Base-by-base conservation (phyloP, 768 basidiomycete species). In the Suillus cothurnatus region DNA sequence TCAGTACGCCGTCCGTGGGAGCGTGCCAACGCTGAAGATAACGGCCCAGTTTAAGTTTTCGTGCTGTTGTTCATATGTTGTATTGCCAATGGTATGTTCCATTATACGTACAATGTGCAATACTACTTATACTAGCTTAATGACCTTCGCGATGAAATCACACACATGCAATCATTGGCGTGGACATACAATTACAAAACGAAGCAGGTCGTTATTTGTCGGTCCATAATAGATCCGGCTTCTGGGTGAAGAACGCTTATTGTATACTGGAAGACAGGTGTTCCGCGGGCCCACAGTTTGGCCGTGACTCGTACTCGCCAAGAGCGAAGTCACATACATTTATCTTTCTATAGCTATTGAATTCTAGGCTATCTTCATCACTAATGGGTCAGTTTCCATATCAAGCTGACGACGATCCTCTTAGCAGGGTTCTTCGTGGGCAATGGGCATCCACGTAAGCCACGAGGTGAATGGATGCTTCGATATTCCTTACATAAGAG, bases 371-470 rank as follows among this genome's bases (percentile, higher is more conserved):
- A 17, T 31, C 58, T 19, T 39, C 57, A 58, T 34, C 34, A 19
- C 7, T 28, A 19, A 38, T 28, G 38, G 26, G 38, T 41, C 26
- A 41, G 19, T 59, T 59, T 12, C 58, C 11, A 41, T 41, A 59
- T 41, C 12, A 2, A 31, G 41, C 19, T 41, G 19, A 21, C 6
- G 58, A 28, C 19, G 26, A 59, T 59, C 58, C n/a, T 59, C 58
- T 28, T 39, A 19, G 39, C 26, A 31, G 19, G 15, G 26, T 58
- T 58, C 58, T 59, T 59, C 26, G 58, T 59, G n/a, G 58, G 58
- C 9, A 17, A 38, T 41, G n/a, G 57, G 57, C 9, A 9, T 17
- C 7, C 26, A 28, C 11, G 53, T 32, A 32, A 32, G 38, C 57
- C 57, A 59, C 38, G 38, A 39, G 38, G 57, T 38, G 36, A 38